Evolutionary conservation across 2,329 filamentous ascomycete species (phyloP).

Genomic region (Pestalotiopsis sp.): DNA sequence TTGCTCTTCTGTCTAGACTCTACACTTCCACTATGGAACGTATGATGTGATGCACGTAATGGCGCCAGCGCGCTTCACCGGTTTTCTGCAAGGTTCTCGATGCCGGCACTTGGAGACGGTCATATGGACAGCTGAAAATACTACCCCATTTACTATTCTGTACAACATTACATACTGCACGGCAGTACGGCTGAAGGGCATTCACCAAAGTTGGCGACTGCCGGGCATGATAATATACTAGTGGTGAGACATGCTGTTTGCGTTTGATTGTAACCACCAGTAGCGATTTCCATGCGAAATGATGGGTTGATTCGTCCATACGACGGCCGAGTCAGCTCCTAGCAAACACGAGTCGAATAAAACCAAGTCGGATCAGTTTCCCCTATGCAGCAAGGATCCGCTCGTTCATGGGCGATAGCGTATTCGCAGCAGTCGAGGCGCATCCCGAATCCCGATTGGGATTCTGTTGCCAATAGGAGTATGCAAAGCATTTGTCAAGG

Average conservation of each 20-base stretch:
- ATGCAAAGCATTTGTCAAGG: background rate
- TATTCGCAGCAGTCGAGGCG: background rate
- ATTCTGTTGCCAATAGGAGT: background rate
- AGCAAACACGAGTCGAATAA: background rate
- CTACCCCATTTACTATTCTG: background rate
- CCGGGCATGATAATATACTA: background rate
- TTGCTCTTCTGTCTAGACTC: background rate
- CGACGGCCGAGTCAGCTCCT: background rate
- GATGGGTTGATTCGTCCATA: background rate
- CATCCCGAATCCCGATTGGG: background rate
- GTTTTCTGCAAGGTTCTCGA: background rate
- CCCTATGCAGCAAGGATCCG: background rate
- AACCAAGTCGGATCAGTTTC: background rate
- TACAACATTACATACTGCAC: background rate
- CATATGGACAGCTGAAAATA: too few relatives aligned
- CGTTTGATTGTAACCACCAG: background rate
- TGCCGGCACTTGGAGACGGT: background rate
- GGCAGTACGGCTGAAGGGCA: background rate
- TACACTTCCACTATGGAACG: background rate
- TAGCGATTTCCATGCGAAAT: background rate
- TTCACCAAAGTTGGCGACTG: background rate
- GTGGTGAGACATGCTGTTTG: background rate
- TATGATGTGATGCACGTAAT: background rate
- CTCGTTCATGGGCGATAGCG: background rate
- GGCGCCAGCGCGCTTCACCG: background rate